phyloP scores from a whole-genome alignment of 164 flowering plant genomes.

The Stephania japonica region DNA sequence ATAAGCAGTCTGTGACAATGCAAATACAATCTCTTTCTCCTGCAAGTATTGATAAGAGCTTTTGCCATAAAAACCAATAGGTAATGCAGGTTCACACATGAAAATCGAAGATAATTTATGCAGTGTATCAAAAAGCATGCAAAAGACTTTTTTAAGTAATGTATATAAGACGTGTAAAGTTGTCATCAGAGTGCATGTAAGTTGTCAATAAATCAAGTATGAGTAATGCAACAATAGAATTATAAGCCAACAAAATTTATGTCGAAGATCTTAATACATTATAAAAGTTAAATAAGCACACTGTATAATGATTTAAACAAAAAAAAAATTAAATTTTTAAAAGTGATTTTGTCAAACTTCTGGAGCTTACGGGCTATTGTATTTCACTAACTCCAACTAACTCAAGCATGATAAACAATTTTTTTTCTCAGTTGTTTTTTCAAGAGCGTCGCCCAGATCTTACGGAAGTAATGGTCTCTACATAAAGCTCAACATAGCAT shows the following conservation, averaged over 20 bases:
- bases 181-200: background rate
- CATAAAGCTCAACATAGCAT: background rate
- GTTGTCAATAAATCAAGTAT: background rate
- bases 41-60: slow-evolving; percentile 27
- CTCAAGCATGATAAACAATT: background rate
- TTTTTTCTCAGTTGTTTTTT: background rate
- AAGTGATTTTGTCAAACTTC: background rate
- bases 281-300: background rate
- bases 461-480: background rate
- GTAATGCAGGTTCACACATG: background rate
- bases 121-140: background rate
- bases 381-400: background rate
- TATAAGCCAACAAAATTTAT: background rate
- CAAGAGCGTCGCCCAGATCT: background rate
- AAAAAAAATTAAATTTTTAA: background rate
- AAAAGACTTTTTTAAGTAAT: background rate
- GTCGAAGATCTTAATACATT: background rate
- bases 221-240: background rate
- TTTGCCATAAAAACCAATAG: background rate
- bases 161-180: no score
- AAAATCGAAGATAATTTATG: background rate
- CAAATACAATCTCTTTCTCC: slow-evolving; percentile 75
- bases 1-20: slow-evolving; percentile 77
- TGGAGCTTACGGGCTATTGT: background rate
- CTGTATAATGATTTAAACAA: no score